phyloP scores from a whole-genome alignment of 148 eudicot species.

The Nyssa sinensis region DNA sequence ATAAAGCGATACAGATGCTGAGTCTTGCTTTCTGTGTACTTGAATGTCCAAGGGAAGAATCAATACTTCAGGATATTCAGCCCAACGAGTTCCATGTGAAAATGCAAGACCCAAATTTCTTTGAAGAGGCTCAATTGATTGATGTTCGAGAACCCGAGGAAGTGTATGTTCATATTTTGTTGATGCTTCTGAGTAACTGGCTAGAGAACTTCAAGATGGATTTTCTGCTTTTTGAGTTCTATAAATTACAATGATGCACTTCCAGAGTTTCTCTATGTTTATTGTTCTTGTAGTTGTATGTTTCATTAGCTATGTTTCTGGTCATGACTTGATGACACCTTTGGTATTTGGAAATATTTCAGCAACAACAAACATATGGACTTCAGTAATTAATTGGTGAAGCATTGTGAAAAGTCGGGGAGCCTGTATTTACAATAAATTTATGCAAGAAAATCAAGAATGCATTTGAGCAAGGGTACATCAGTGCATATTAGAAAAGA shows the following conservation, averaged over 20 bases:
- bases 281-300: background rate
- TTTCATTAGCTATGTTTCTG: background rate
- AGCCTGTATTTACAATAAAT: too few relatives aligned
- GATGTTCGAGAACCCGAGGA: conserved; percentile 97
- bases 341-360: background rate
- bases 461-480: too few relatives aligned
- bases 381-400: too few relatives aligned
- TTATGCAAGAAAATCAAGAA: too few relatives aligned
- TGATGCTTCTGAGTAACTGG: conserved; percentile 13
- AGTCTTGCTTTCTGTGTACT: conserved; percentile 9
- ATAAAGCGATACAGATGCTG: conserved; percentile 6
- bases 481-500: too few relatives aligned
- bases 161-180: conserved; percentile 53
- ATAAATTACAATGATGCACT: background rate
- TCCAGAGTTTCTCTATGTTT: background rate
- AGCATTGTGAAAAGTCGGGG: too few relatives aligned
- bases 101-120: conserved; percentile 64
- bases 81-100: conserved; percentile 67
- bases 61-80: conserved; percentile 63
- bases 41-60: conserved; percentile 56
- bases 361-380: too few relatives aligned
- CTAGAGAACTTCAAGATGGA: background rate
- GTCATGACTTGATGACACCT: background rate
- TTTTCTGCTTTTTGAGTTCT: background rate
- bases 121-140: conserved; percentile 77